Conservation (phyloP, 2,329 filamentous ascomycete genomes). For the Colletotrichum chrysophilum region DNA sequence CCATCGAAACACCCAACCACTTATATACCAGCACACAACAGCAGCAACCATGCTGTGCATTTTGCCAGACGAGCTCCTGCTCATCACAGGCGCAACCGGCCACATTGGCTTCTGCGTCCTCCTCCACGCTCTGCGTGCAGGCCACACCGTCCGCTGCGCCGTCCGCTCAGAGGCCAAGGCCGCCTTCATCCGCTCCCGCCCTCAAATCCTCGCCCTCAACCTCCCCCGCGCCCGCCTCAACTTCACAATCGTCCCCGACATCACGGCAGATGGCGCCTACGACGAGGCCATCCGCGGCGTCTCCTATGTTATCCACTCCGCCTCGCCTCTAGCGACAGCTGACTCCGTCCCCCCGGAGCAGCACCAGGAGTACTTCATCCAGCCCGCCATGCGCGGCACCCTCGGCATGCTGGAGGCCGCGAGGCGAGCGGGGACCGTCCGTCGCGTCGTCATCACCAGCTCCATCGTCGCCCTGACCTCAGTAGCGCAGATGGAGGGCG, state of each 20-base stretch:
- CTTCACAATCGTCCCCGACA: slow-evolving; percentile 40
- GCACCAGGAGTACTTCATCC: slow-evolving; percentile 52
- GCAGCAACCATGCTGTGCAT: slow-evolving; percentile 12
- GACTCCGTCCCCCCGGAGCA: slow-evolving; percentile 67
- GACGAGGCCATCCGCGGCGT: slow-evolving; percentile 46
- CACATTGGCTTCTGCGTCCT: slow-evolving; percentile 35
- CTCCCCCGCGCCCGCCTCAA: slow-evolving; percentile 25
- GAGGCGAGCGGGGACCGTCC: slow-evolving; percentile 38
- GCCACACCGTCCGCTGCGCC: slow-evolving; percentile 34
- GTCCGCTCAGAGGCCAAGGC: slow-evolving; percentile 29
- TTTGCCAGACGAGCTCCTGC: slow-evolving; percentile 21
- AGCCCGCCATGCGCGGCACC: slow-evolving; percentile 61
- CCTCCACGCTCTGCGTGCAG: slow-evolving; percentile 27
- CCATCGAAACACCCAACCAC: neutral
- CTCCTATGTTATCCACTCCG: slow-evolving; percentile 39
- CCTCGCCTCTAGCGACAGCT: slow-evolving; percentile 30
- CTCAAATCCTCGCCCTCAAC: slow-evolving; percentile 19
- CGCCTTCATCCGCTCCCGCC: slow-evolving; percentile 12
- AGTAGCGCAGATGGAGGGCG: slow-evolving; percentile 14
- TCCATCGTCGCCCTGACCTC: slow-evolving; percentile 46
- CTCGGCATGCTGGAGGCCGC: slow-evolving; percentile 54
- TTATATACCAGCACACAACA: neutral
- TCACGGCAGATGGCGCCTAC: slow-evolving; percentile 40
- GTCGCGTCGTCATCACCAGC: slow-evolving; percentile 52
- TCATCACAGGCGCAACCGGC: slow-evolving; percentile 35